Evolutionary conservation across 164 flowering plant genomes (phyloP).

Genomic region (Macadamia integrifolia): DNA sequence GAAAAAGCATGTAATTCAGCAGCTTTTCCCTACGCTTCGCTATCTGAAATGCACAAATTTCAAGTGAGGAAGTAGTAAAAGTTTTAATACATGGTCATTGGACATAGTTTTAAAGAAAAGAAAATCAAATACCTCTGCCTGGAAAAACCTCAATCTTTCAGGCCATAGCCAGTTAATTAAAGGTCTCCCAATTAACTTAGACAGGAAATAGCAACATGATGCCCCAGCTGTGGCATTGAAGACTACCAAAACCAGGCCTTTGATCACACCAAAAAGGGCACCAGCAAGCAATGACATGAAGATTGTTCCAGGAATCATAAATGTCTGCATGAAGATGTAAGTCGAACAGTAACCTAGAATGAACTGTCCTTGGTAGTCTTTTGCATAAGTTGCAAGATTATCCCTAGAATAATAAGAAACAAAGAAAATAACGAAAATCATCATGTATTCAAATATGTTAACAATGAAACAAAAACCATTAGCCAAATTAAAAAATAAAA

Average conservation of each 20-base stretch:
- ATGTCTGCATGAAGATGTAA: slow-evolving; percentile 99
- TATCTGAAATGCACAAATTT: slow-evolving; percentile 33
- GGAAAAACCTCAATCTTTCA: slow-evolving; percentile 81
- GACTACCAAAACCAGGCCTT: slow-evolving; percentile 76
- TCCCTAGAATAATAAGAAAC: slow-evolving; percentile 50
- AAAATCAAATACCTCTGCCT: slow-evolving; percentile 64
- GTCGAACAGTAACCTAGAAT: slow-evolving; percentile 90
- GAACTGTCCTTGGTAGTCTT: slow-evolving; percentile 64
- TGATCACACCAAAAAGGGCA: slow-evolving; percentile 86
- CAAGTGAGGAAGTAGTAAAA: slow-evolving; percentile 2
- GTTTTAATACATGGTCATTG: too few species aligned
- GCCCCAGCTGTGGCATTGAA: slow-evolving; percentile 97
- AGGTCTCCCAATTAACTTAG: slow-evolving; percentile 93
- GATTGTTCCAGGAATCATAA: slow-evolving; percentile 98
- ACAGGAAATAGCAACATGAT: slow-evolving; percentile 81
- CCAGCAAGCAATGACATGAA: slow-evolving; percentile 98
- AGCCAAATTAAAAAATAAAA: not conserved
- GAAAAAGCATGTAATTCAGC: slow-evolving; percentile 74
- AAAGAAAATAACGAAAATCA: slow-evolving; percentile 11
- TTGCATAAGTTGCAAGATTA: slow-evolving; percentile 67
- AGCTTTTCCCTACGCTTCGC: slow-evolving; percentile 75
- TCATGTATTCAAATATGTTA: not conserved
- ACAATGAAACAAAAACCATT: too few species aligned
- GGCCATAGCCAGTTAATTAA: slow-evolving; percentile 90
- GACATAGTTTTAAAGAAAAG: too few species aligned